Evolutionary conservation across 73 alveolate genomes (phyloP).

Genomic region (Blepharisma japonicum): DNA sequence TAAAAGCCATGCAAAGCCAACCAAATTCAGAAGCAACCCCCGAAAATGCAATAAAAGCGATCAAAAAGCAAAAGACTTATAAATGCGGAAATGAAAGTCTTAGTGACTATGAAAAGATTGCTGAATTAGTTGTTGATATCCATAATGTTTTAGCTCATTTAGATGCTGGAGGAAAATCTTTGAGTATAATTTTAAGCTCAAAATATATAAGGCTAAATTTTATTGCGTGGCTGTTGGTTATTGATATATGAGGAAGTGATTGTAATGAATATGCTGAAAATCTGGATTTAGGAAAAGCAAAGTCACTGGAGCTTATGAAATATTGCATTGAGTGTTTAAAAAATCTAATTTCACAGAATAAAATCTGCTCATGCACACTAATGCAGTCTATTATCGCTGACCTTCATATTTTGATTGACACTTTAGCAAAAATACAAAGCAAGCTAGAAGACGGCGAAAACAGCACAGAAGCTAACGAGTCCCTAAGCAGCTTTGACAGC

Average conservation of each 20-base stretch:
- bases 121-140: neutral
- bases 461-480: neutral
- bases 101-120: neutral
- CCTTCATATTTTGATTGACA: neutral
- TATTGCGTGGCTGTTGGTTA: neutral
- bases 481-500: neutral
- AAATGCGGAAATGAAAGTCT: neutral
- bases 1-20: neutral
- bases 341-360: too few species aligned
- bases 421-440: neutral
- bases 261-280: too few species aligned
- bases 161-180: constrained; percentile 24
- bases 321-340: too few species aligned
- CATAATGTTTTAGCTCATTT: neutral
- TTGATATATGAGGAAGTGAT: constrained; percentile 20
- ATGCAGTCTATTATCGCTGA: neutral
- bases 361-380: neutral
- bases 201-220: neutral
- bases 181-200: neutral
- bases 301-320: too few species aligned
- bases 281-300: too few species aligned
- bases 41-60: neutral
- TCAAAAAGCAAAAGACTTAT: neutral
- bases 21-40: neutral
- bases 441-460: neutral